These are phyloP conservation scores for Pneumocystis murina DNA, from an alignment of 1,139 yeast genomes.

Conservation along the genomic window DNA sequence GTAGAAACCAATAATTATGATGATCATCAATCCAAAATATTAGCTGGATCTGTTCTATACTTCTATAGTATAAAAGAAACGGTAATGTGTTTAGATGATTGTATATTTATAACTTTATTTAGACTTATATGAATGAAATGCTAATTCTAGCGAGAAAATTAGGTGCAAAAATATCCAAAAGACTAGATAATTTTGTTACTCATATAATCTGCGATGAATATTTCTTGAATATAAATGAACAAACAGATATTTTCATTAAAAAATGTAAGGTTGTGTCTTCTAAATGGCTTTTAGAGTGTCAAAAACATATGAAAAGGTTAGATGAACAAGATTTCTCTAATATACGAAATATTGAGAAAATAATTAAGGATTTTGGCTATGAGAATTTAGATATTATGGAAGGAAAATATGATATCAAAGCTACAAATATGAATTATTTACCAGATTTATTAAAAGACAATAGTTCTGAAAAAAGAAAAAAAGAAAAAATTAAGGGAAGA, in stretches of 20 bases:
- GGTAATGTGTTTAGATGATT: background rate
- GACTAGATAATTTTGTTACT: background rate
- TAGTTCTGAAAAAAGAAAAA: background rate
- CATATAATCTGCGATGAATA: background rate
- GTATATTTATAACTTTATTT: background rate
- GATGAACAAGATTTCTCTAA: background rate
- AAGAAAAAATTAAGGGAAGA: background rate
- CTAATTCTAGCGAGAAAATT: background rate
- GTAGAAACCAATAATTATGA: background rate
- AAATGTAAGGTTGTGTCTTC: background rate
- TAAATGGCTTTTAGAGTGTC: background rate
- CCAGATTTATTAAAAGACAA: background rate
- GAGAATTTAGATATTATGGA: background rate
- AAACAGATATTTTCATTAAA: background rate
- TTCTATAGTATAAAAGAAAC: background rate
- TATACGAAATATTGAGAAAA: background rate
- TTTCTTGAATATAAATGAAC: background rate
- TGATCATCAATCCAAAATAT: background rate
- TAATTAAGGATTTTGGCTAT: background rate
- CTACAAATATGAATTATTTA: background rate
- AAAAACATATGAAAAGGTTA: background rate
- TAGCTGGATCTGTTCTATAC: background rate
- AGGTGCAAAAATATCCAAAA: background rate
- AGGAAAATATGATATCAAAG: background rate
- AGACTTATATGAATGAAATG: background rate